A percentile compares a stretch with the other conserved stretches of the same genome.
Conservation (phyloP, 345 rosid species). For the Combretum micranthum region DNA sequence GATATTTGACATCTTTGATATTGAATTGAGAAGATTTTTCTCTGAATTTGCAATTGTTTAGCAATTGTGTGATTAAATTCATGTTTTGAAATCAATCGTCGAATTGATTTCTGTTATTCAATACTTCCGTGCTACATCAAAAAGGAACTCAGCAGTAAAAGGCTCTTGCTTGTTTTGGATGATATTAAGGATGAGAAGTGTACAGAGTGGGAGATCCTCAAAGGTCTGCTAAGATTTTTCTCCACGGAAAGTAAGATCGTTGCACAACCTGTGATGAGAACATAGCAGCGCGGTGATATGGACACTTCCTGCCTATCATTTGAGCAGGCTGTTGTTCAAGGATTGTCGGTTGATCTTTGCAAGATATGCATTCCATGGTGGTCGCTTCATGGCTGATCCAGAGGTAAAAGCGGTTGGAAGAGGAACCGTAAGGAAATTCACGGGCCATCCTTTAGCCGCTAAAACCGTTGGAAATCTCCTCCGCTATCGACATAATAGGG, state of each 20-base stretch:
- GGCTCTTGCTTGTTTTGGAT: constrained; percentile 21
- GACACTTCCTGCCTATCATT: constrained; percentile 9
- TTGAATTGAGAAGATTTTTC: too few relatives aligned
- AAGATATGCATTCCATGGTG: constrained; percentile 13
- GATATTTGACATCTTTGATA: too few relatives aligned
- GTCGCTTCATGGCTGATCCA: neutral
- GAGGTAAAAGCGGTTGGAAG: constrained; percentile 19
- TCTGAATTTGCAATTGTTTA: too few relatives aligned
- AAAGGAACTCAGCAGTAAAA: constrained; percentile 10
- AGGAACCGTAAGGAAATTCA: constrained; percentile 28
- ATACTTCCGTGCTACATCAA: too few relatives aligned
- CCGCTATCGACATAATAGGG: constrained; percentile 16
- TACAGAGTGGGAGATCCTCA: constrained; percentile 17
- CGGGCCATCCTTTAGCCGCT: constrained; percentile 32
- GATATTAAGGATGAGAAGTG: constrained; percentile 16
- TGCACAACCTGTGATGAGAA: constrained; percentile 17
- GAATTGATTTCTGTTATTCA: too few relatives aligned
- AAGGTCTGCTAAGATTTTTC: constrained; percentile 11
- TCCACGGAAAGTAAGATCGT: constrained; percentile 15
- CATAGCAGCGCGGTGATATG: constrained; percentile 17
- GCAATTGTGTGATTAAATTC: too few relatives aligned
- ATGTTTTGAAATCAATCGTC: too few relatives aligned
- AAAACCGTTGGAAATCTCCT: constrained; percentile 34
- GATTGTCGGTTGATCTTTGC: constrained; percentile 18
- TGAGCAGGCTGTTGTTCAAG: constrained; percentile 11